Conservation (phyloP, 495 filamentous ascomycete species). For the Aspergillus funiculosus region DNA sequence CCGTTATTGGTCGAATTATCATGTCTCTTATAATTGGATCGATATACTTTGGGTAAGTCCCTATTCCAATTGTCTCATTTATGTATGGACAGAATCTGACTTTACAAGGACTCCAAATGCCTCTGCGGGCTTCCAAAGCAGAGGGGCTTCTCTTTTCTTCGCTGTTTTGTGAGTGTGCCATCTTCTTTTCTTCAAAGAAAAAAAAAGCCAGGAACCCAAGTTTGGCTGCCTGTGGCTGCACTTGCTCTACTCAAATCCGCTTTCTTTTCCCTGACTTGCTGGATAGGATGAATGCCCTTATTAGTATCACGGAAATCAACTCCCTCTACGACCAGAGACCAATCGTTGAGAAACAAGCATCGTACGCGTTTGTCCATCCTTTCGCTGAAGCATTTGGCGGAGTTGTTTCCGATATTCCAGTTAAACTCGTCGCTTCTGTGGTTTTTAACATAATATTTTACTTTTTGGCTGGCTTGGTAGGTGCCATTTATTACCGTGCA, state of each 20-base stretch:
- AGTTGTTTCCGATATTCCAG: conserved; percentile 54
- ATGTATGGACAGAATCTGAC: conserved; percentile 38
- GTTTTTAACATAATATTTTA: conserved; percentile 54
- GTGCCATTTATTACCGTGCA: conserved; percentile 1
- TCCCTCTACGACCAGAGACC: conserved; percentile 54
- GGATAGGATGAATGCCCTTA: conserved; percentile 49
- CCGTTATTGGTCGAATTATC: conserved; percentile 70
- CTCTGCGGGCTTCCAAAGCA: conserved; percentile 66
- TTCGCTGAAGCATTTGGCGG: conserved; percentile 54
- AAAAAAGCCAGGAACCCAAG: too few relatives aligned
- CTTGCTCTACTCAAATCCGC: too few relatives aligned
- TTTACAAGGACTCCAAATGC: conserved; percentile 50
- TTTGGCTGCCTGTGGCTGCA: too few relatives aligned
- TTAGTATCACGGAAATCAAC: conserved; percentile 55
- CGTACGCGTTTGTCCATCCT: conserved; percentile 62
- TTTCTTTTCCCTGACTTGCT: conserved; percentile 28
- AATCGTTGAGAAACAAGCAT: conserved; percentile 60
- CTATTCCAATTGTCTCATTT: conserved; percentile 22
- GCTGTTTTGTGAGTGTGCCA: conserved; percentile 64
- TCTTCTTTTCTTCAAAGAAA: conserved; percentile 29
- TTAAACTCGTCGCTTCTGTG: conserved; percentile 45
- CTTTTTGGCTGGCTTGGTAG: conserved; percentile 50
- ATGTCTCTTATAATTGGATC: conserved; percentile 81
- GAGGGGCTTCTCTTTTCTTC: conserved; percentile 84
- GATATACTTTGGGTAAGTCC: conserved; percentile 76